Base-by-base conservation (phyloP, 768 basidiomycete genomes). In the Suillus spraguei region DNA sequence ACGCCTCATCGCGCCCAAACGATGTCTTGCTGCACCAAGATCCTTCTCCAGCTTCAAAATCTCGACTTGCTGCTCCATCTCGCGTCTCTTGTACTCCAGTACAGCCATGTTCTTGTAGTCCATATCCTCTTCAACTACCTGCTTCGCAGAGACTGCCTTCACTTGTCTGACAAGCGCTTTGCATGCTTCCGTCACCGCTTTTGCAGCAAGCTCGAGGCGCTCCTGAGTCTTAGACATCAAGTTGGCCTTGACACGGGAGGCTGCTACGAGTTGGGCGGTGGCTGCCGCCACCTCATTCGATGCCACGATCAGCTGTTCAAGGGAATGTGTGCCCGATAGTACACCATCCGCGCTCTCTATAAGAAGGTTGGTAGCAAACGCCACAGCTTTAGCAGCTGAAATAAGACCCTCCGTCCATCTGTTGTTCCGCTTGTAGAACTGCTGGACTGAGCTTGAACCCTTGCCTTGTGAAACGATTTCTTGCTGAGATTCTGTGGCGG, bases 1-100 rank as follows among this genome's bases (percentile, higher is more conserved):
- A 53, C 92, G 84, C 69, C 93, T 84, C 92, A 95, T 94, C 22
- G 86, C 87, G 35, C 93, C 93, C 62, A 95, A 77, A 66, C 85
- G 84, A 74, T 91, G 90, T 65, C 93, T 85, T 22, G 93, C 91
- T 52, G 88, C 95, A 24, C 92, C 92, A 42, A 99, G 81, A 0
- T 98, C 95, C 80, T 97, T 97, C 82, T 99, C 97, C 69, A 98
- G 77, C 73, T 90, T 95, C 68, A 99, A 81, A 68, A 99, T 97
- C 75, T 97, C 93, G n/a, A 99, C 97, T 77, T 98, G 96, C 71
- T 97, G 95, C 79, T 99, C 97, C 95, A 99, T 98, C 85, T 99
- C 97, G 56, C 90, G 85, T 71, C 87, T 91, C 84, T 98, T 98
- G 86, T 96, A 98, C 77, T 99, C 96, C 71, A 97, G 82, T 49